Evolutionary conservation across 2,329 filamentous ascomycete species (phyloP).

Genomic region (Colletotrichum chlorophyti): DNA sequence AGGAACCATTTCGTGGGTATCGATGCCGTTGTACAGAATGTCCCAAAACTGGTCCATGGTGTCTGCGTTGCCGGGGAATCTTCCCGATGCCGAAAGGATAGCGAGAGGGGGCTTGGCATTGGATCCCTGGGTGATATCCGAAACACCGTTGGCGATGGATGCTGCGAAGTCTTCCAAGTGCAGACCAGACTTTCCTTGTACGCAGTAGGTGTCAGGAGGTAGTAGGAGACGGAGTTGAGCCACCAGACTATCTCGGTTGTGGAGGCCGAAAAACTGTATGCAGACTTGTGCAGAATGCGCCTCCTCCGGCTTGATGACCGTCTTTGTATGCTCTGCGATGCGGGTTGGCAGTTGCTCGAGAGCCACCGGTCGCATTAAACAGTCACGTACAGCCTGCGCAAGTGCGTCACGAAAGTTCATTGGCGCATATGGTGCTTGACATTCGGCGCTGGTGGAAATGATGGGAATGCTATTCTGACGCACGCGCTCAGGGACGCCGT

Average conservation of each 20-base stretch:
- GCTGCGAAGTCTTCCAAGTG: not conserved
- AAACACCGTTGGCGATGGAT: not conserved
- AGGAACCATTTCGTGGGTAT: conserved; percentile 31
- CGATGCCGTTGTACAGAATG: conserved; percentile 32
- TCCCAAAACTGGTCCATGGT: conserved; percentile 45
- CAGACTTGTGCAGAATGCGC: not conserved
- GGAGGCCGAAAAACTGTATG: not conserved
- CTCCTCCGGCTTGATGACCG: not conserved
- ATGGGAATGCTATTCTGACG: not conserved
- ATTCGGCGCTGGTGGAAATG: not conserved
- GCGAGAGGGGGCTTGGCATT: conserved; percentile 34
- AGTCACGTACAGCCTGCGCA: not conserved
- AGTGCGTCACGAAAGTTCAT: not conserved
- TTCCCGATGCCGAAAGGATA: conserved; percentile 47
- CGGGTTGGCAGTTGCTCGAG: not conserved
- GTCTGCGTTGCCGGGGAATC: conserved; percentile 46
- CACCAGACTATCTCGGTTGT: not conserved
- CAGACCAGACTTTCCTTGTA: not conserved
- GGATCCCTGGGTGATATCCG: not conserved
- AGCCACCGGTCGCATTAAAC: not conserved
- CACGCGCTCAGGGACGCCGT: not conserved
- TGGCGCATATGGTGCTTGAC: not conserved
- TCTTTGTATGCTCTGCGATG: not conserved
- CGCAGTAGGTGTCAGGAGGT: not conserved
- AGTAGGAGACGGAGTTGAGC: not conserved